Base-by-base conservation (phyloP, 306 rosid genomes). In the Fragaria vesca region DNA sequence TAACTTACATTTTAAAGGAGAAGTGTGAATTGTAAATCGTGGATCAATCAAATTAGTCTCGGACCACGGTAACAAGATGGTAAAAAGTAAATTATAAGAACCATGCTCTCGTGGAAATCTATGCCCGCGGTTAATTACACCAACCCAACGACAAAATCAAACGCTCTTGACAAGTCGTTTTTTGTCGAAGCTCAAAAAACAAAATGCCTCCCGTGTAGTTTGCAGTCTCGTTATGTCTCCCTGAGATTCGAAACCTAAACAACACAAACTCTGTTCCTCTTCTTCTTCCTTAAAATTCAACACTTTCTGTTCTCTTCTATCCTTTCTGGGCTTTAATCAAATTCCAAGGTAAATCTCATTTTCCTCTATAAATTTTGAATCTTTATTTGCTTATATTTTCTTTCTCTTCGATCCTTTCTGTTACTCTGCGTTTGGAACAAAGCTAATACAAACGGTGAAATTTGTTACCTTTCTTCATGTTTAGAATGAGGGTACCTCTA, bases 191-290 rank as follows among this genome's bases (percentile, higher is more conserved):
- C 42, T 6, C 43, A 40, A 40, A 4, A 40, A 40, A 40, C 43
- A 60, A 30, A 30, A 42, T 40, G 69, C 69, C 26, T 42, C 26
- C 34, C 42, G 69, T 74, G 77, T 58, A 2, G 26, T 74, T 42
- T 42, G 69, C 69, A 42, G 69, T 74, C 55, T 74, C 57, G 69
- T 73, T 73, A 24, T 30, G 77, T 73, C 9, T 40, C 38, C 66
- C 38, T 10, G 12, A 58, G 69, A 74, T 43, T 58, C 60, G 77
- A 74, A 74, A 73, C 77, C 66, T 40, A 21, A 21, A 57, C 26
- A 21, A 57, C 26, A 28, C 38, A 57, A 8, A 58, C 42, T 8
- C 12, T 66, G 3, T 34, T 16, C 46, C 13, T 62, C 43, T 28
- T 63, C 3, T 51, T 34, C 58, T 28, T 28, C 76, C 48, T 72